Conservation (phyloP, 257 asterid genomes). For the Petunia secreta region DNA sequence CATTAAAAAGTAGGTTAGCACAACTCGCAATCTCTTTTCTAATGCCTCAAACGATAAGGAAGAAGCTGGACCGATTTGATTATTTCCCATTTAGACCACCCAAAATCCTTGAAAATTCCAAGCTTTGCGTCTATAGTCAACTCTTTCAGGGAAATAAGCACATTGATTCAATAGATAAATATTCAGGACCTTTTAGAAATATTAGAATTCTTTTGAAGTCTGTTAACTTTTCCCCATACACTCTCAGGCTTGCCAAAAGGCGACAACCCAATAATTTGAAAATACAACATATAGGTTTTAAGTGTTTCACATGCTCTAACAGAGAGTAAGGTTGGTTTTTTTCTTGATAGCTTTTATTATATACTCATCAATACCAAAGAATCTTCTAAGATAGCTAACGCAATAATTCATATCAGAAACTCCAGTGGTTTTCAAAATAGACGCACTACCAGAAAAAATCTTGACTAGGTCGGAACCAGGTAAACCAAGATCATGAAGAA, state of each 20-base stretch:
- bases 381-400: slow-evolving; percentile 4
- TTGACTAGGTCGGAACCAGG: slow-evolving; percentile 13
- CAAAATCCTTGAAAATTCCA: slow-evolving; percentile 16
- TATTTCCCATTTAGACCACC: slow-evolving; percentile 11
- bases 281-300: neutral
- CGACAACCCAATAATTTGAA: slow-evolving; percentile 9
- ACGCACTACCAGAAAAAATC: neutral
- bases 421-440: neutral
- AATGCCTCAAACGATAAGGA: slow-evolving; percentile 15
- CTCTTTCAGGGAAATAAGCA: neutral
- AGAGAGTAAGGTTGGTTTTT: neutral
- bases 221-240: slow-evolving; percentile 21
- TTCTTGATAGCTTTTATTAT: slow-evolving; percentile 20
- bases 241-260: neutral
- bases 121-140: slow-evolving; percentile 22
- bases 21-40: slow-evolving; percentile 4
- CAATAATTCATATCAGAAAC: neutral
- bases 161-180: slow-evolving; percentile 22
- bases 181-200: slow-evolving; percentile 26
- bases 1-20: neutral
- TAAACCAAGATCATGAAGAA: slow-evolving; percentile 3
- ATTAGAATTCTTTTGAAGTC: neutral
- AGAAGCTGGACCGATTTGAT: neutral
- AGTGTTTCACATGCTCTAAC: neutral
- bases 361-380: slow-evolving; percentile 29